These are phyloP conservation scores for Achlya hypogyna DNA, from an alignment of 352 stramenopile genomes.

Conservation along the genomic window DNA sequence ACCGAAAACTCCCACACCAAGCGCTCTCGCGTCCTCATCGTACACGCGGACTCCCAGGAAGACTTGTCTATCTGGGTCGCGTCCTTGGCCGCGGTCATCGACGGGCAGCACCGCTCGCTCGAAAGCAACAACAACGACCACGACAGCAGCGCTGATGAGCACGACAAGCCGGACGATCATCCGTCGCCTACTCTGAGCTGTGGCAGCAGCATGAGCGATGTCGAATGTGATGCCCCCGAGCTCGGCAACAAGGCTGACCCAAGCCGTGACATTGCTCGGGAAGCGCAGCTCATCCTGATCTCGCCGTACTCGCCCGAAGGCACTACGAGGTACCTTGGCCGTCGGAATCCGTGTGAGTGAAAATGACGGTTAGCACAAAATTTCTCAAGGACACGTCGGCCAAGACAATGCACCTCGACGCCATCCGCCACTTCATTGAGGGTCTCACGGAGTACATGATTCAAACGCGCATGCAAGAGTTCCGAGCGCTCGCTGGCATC, in stretches of 20 bases:
- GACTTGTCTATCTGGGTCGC: constrained; percentile 72
- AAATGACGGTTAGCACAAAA: constrained; percentile 22
- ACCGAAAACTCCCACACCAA: constrained; percentile 25
- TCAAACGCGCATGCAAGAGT: constrained; percentile 68
- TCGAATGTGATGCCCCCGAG: constrained; percentile 38
- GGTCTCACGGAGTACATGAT: constrained; percentile 75
- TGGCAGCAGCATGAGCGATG: not conserved
- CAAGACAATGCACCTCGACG: constrained; percentile 37
- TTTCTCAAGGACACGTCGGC: constrained; percentile 64
- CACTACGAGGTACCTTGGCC: constrained; percentile 32
- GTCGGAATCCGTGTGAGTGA: not conserved
- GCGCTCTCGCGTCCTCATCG: constrained; percentile 41
- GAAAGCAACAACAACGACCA: not conserved
- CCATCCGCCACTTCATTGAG: constrained; percentile 65
- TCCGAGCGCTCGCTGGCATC: constrained; percentile 48
- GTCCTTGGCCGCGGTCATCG: constrained; percentile 49
- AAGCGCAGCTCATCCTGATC: constrained; percentile 72
- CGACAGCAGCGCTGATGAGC: not conserved
- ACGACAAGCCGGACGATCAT: not conserved
- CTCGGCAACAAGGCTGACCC: constrained; percentile 49
- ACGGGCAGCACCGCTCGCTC: constrained; percentile 21
- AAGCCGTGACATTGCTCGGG: constrained; percentile 56
- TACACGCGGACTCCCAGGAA: constrained; percentile 82
- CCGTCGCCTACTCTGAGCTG: not conserved
- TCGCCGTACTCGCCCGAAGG: constrained; percentile 80